These are phyloP conservation scores for Talaromyces borbonicus DNA, from an alignment of 495 filamentous ascomycete species.

Conservation along the genomic window DNA sequence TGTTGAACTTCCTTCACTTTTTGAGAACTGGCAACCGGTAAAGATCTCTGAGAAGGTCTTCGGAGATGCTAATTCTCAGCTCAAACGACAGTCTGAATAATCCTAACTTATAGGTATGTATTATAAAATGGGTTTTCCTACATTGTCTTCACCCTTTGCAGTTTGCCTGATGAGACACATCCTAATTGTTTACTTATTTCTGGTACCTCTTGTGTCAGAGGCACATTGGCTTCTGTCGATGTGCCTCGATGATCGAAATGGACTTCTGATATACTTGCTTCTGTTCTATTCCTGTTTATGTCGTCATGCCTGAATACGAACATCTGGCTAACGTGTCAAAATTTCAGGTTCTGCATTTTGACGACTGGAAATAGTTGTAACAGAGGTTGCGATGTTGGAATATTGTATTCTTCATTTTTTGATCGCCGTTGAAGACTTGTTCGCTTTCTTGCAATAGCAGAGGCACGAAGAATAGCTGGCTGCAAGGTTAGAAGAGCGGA, in stretches of 20 bases:
- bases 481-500: too few species aligned
- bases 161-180: conserved; percentile 38
- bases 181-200: conserved; percentile 39
- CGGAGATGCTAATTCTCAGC: too few species aligned
- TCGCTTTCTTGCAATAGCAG: too few species aligned
- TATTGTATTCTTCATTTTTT: too few species aligned
- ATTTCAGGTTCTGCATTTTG: too few species aligned
- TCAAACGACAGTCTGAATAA: neutral
- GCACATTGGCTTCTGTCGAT: conserved; percentile 25
- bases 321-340: too few species aligned
- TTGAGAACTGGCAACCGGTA: neutral
- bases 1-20: conserved; percentile 22
- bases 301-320: neutral
- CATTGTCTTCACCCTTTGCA: conserved; percentile 5
- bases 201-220: conserved; percentile 59
- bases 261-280: conserved; percentile 43
- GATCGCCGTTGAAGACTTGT: too few species aligned
- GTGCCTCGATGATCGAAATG: conserved; percentile 49
- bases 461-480: too few species aligned
- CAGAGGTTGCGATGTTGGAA: too few species aligned
- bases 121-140: conserved; percentile 1
- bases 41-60: too few species aligned
- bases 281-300: neutral
- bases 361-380: too few species aligned
- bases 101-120: conserved; percentile 21